Base-by-base conservation (phyloP, 2,329 filamentous ascomycete genomes). In the Aspergillus novofumigatus region DNA sequence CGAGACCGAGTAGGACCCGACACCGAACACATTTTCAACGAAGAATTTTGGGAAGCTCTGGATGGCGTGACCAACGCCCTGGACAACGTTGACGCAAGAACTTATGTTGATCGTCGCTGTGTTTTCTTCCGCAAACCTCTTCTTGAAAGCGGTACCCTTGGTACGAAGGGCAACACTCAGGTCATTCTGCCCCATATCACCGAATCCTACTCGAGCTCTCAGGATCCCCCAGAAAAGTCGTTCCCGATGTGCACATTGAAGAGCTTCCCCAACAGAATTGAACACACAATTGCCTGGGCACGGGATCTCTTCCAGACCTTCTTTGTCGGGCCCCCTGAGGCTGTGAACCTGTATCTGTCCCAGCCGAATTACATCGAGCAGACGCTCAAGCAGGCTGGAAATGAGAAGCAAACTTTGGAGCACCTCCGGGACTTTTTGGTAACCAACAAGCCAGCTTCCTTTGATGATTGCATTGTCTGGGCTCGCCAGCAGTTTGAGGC, bases 221-320 rank as follows among this genome's bases (percentile, higher is more conserved):
- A 97, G 73, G 95, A 99, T 73, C 94, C 94, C 1, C 94, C 94
- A 0, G 95, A 99, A 81, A 92, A 97, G 79, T 96, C 94, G 1
- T 97, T 99, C 83, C 94, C 94, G 0, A 97, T 97, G 92, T 99
- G 94, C 75, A 97, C 94, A 4, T 83, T 99, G 60, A 86, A 91
- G 70, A 97, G 92, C 76, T 99, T 99, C 81, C 94, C 94, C 58
- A 99, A 99, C 81, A 89, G 89, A 69, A 99, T 99, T 68, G 92
- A 99, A 78, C 94, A 99, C 76, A 97, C 94, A 0, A 99, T 99
- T 73, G 94, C 94, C 2, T 99, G 94, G 94, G 88, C 92, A 42
- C 91, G 95, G 68, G 94, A 97, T 74, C 84, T 96, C 63, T 99
- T 99, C 77, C 92, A 97, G 78, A 88, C 87, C 28, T 91, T 88